These are phyloP conservation scores for Curvularia verruculosa DNA, from an alignment of 2,329 filamentous ascomycete species.

Conservation along the genomic window DNA sequence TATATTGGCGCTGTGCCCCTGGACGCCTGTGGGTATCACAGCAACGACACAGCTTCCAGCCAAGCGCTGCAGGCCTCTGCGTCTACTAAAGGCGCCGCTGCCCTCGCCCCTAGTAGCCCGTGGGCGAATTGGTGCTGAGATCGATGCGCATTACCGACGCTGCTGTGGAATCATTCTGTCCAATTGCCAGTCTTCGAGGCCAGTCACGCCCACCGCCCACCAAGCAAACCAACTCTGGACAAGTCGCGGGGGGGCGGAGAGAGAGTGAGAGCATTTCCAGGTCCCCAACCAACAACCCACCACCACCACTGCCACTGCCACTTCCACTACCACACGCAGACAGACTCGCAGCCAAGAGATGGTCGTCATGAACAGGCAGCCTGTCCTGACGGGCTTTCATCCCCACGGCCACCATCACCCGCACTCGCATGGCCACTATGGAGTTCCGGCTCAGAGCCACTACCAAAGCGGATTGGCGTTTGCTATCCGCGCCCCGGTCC, in stretches of 20 bases:
- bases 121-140: constrained; percentile 38
- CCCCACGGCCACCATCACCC: constrained; percentile 18
- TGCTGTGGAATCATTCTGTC: constrained; percentile 43
- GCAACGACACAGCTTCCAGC: constrained; percentile 47
- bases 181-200: constrained; percentile 34
- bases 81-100: constrained; percentile 47
- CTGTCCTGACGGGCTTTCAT: constrained; percentile 39
- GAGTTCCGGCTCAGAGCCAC: constrained; percentile 31
- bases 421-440: constrained; percentile 28
- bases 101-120: constrained; percentile 42
- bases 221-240: constrained; percentile 16
- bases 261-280: constrained; percentile 13
- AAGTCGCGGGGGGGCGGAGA: constrained; percentile 17
- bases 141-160: constrained; percentile 38
- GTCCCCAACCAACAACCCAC: constrained; percentile 8
- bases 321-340: constrained; percentile 5
- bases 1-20: constrained; percentile 50
- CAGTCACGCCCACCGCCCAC: constrained; percentile 32
- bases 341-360: background rate
- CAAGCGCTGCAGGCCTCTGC: constrained; percentile 41
- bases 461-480: constrained; percentile 42
- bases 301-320: background rate
- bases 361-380: constrained; percentile 39
- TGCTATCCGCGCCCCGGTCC: constrained; percentile 47
- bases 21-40: constrained; percentile 45